These are phyloP conservation scores for Puccinia horiana DNA, from an alignment of 1,284 basidiomycete genomes.

Conservation along the genomic window DNA sequence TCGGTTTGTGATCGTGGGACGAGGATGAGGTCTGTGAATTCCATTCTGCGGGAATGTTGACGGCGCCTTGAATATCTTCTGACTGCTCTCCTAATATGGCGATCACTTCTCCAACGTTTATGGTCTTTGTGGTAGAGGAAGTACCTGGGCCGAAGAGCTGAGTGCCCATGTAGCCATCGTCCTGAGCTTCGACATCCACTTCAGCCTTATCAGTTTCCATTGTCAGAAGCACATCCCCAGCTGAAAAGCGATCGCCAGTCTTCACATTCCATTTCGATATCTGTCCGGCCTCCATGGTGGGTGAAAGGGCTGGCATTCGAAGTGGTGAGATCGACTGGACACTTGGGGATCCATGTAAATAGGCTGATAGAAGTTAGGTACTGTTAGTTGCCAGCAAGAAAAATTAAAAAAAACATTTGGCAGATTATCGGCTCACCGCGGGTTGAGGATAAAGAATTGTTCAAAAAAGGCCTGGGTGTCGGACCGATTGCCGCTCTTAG, in stretches of 20 bases:
- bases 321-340: constrained; percentile 33
- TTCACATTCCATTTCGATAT: constrained; percentile 52
- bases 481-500: background rate
- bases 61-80: constrained; percentile 59
- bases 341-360: constrained; percentile 14
- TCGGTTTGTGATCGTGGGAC: background rate
- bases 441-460: background rate
- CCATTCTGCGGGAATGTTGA: constrained; percentile 53
- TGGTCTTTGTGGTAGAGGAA: constrained; percentile 56
- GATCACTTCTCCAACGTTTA: constrained; percentile 59
- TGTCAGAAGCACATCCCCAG: constrained; percentile 58
- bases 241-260: constrained; percentile 54
- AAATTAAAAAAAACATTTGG: background rate
- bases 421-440: background rate
- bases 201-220: constrained; percentile 58
- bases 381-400: background rate
- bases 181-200: constrained; percentile 61
- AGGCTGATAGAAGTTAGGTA: background rate
- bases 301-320: constrained; percentile 53
- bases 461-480: background rate
- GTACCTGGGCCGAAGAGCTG: constrained; percentile 54
- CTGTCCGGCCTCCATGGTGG: constrained; percentile 56
- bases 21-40: constrained; percentile 3
- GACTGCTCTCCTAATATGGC: constrained; percentile 61
- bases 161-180: constrained; percentile 61